These are phyloP conservation scores for Garcia nutans DNA, from an alignment of 345 rosid genomes.

Conservation along the genomic window DNA sequence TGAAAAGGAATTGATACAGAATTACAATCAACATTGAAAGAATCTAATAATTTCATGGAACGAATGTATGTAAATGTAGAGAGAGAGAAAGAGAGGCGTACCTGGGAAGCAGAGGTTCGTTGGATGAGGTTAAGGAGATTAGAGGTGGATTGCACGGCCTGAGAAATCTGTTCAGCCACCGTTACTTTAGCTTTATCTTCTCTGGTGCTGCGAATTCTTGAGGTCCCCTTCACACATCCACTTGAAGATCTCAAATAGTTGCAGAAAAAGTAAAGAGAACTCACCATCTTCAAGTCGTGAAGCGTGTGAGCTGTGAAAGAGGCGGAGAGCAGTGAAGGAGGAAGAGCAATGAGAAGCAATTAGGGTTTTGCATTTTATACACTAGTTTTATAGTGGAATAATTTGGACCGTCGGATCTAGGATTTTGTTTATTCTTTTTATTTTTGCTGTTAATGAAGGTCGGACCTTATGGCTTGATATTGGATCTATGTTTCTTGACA, in stretches of 20 bases:
- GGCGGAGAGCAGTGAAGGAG: background rate
- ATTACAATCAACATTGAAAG: background rate
- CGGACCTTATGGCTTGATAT: background rate
- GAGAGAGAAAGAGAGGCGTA: background rate
- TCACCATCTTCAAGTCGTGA: slow-evolving; percentile 35
- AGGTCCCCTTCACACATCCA: background rate
- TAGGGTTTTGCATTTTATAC: slow-evolving; percentile 24
- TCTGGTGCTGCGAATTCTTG: slow-evolving; percentile 18
- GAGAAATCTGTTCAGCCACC: slow-evolving; percentile 74
- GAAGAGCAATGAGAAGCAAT: background rate
- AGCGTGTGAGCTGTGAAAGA: background rate
- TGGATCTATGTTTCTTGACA: background rate
- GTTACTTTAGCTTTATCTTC: slow-evolving; percentile 65
- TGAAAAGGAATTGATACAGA: background rate
- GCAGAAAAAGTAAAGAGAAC: background rate
- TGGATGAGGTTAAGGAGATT: slow-evolving; percentile 81
- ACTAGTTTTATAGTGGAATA: background rate
- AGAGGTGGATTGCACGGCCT: slow-evolving; percentile 74
- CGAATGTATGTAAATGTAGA: background rate
- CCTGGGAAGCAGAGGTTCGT: slow-evolving; percentile 76
- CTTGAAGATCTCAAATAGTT: background rate
- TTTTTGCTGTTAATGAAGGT: background rate
- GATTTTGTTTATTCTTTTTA: background rate
- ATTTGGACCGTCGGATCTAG: slow-evolving; percentile 31
- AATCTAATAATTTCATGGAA: background rate